Base-by-base conservation (phyloP, 345 rosid species). In the Isatis tinctoria region DNA sequence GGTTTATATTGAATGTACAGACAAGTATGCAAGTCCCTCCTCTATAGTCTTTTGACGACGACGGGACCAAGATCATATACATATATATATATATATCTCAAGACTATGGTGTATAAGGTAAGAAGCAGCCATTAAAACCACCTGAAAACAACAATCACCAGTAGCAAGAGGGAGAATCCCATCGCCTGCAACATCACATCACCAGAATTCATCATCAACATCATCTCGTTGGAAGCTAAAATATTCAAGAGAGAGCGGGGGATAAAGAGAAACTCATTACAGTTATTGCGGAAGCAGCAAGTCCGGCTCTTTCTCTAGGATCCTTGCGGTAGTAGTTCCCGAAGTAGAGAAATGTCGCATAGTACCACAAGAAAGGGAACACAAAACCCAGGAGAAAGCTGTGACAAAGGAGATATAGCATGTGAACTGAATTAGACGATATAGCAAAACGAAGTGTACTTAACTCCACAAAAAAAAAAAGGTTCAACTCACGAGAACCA, bases 301-400 rank as follows among this genome's bases (percentile, higher is more conserved):
- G 97, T 54, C 99, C 99, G 7, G 93, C 97, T 73, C 99, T 88
- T 79, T 95, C 99, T 83, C 99, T 82, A 47, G 99, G 97, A 83
- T 95, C 99, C 77, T 86, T 95, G n/a, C 96, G 90, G 83, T 88
- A 90, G 83, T 85, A 85, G 70, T 95, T 92, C 36, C 97, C 97
- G 41, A 95, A 87, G 73, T 90, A 95, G 39, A 91, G 91, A 83
- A 92, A 64, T 59, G 99, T 83, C 0, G 97, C 97, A 64, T 90
- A 95, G 84, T 78, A 95, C 99, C 99, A 95, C 89, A 92, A 80
- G 48, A 84, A 48, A 16, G 99, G 99, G 83, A 85, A 86, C 30
- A 78, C 57, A 33, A 95, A 95, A 32, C 99, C 99, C 27, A 86
- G 18, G 30, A 95, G 97, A 68, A 95, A 95, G 81, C 99, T 95